A percentile compares a stretch with the other conserved stretches of the same genome.
phyloP scores from a whole-genome alignment of 371 early-diverging fungal genomes.

The Apophysomyces elegans region DNA sequence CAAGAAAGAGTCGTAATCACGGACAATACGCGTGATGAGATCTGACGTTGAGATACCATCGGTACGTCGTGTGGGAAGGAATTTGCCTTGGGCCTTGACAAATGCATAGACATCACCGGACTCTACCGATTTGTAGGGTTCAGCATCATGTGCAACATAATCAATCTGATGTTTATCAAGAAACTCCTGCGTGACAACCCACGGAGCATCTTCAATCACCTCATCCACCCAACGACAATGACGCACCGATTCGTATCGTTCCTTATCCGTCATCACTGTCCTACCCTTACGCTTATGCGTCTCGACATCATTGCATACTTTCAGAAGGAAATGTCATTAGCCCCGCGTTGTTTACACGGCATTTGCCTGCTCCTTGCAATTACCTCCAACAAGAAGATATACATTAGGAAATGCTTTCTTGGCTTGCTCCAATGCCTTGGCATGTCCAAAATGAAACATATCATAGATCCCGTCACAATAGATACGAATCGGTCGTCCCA shows the following conservation, averaged over 20 bases:
- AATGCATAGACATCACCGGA: conserved; percentile 89
- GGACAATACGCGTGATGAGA: conserved; percentile 91
- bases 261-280: conserved; percentile 84
- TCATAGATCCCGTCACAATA: conserved; percentile 97
- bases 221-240: conserved; percentile 98
- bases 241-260: conserved; percentile 84
- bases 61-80: conserved; percentile 89
- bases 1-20: conserved; percentile 91
- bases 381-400: conserved; percentile 91
- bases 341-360: neutral
- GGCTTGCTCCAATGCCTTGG: conserved; percentile 92
- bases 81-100: conserved; percentile 84
- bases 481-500: conserved; percentile 79
- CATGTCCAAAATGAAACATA: conserved; percentile 96
- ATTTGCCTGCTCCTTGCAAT: neutral
- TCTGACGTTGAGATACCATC: conserved; percentile 93
- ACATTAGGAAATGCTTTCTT: conserved; percentile 91
- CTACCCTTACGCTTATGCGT: conserved; percentile 88
- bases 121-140: conserved; percentile 82
- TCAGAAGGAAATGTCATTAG: neutral
- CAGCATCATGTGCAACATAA: conserved; percentile 96
- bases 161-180: conserved; percentile 88
- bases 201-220: conserved; percentile 86
- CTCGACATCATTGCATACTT: conserved; percentile 80
- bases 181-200: conserved; percentile 87